These are phyloP conservation scores for Panaeolus cyanescens DNA, from an alignment of 768 basidiomycete species.

Conservation along the genomic window DNA sequence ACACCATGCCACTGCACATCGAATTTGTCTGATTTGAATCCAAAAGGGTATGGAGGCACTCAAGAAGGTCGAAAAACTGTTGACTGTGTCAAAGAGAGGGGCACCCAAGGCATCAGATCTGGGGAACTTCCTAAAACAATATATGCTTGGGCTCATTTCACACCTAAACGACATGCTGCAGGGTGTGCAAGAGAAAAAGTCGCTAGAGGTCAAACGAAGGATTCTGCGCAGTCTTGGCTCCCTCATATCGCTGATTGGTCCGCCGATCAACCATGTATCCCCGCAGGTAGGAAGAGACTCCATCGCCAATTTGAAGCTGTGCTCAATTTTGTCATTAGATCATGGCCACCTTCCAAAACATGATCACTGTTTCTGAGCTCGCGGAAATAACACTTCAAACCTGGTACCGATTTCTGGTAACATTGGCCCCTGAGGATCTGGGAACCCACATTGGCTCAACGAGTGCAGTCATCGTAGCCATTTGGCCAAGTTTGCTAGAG, in stretches of 20 bases:
- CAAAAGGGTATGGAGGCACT: constrained; percentile 40
- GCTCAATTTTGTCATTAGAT: constrained; percentile 52
- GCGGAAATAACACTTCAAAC: constrained; percentile 77
- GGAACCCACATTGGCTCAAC: constrained; percentile 87
- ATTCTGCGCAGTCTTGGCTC: constrained; percentile 80
- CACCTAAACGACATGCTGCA: constrained; percentile 86
- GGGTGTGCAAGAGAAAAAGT: constrained; percentile 79
- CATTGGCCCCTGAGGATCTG: constrained; percentile 67
- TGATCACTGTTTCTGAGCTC: constrained; percentile 73
- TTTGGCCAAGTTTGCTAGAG: constrained; percentile 68
- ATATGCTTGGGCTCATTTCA: constrained; percentile 85
- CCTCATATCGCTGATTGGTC: constrained; percentile 70
- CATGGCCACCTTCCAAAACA: constrained; percentile 94
- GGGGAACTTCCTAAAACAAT: constrained; percentile 63
- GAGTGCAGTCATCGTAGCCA: constrained; percentile 77
- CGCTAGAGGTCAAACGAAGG: constrained; percentile 66
- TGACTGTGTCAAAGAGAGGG: constrained; percentile 33
- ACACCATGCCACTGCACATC: not conserved
- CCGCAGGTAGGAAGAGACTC: constrained; percentile 68
- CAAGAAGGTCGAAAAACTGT: constrained; percentile 45
- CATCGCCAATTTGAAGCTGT: not conserved
- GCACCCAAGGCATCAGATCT: constrained; percentile 38
- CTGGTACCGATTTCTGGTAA: constrained; percentile 78
- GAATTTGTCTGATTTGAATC: not conserved
- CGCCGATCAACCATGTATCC: constrained; percentile 71